phyloP scores from a whole-genome alignment of 176 grass and related monocot species.

The Ensete ventricosum region DNA sequence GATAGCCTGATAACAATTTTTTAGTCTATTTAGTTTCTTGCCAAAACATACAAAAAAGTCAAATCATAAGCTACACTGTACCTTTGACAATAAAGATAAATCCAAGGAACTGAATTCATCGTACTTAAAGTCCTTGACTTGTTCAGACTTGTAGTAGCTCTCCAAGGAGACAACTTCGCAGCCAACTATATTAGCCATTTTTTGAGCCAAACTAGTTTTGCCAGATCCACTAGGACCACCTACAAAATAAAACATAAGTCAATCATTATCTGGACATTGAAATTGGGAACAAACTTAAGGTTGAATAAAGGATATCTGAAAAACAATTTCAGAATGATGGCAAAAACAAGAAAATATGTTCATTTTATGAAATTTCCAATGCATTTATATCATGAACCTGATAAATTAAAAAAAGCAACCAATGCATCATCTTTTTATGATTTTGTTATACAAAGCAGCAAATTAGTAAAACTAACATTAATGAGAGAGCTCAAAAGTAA shows the following conservation, averaged over 20 bases:
- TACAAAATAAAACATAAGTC: constrained; percentile 22
- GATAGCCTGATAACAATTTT: neutral
- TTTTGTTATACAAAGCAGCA: too few species aligned
- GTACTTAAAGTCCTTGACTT: constrained; percentile 95
- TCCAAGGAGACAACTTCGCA: constrained; percentile 97
- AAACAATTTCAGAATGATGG: neutral
- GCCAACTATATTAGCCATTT: constrained; percentile 99
- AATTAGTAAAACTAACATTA: too few species aligned
- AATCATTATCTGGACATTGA: neutral
- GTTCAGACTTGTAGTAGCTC: constrained; percentile 97
- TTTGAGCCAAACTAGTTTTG: constrained; percentile 95
- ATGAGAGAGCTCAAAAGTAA: too few species aligned
- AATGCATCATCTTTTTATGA: too few species aligned
- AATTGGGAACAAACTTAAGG: neutral
- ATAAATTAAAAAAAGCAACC: too few species aligned
- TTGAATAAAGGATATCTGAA: neutral
- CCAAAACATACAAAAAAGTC: constrained; percentile 4
- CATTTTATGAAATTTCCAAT: too few species aligned
- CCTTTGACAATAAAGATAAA: constrained; percentile 82
- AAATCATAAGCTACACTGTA: constrained; percentile 18
- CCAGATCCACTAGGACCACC: constrained; percentile 96
- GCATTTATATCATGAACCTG: too few species aligned
- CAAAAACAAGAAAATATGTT: neutral
- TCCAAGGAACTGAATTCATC: constrained; percentile 95
- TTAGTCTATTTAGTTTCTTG: neutral